Evolutionary conservation across 352 stramenopile genomes (phyloP), one percentile per base, ranked within the genome.

Genomic region (Hyaloperonospora brassicae): DNA sequence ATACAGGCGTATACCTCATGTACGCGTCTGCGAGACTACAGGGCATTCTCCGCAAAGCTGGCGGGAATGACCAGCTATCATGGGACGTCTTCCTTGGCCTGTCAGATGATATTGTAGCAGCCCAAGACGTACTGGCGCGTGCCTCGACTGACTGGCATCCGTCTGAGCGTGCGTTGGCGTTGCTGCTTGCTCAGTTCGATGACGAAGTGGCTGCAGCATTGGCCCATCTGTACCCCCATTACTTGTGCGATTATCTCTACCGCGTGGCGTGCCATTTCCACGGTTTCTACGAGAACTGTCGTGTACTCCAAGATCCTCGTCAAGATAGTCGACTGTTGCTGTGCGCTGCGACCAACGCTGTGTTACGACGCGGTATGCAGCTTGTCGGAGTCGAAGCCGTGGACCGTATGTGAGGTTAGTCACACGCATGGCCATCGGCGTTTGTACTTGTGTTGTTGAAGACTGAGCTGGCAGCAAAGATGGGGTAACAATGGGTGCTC

Each of bases 231-330:
- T 75, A 82, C 42, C 79, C 83, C 43, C 80, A 91, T 53, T 79
- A 79, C 41, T 55, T 93, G 50, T 89, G 80, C 62, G 80, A 90
- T 56, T 93, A 91, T 52, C 57, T 93, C 22, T 93, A 88, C 64
- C 77, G 80, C 47, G 68, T 93, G 43, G 77, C 78, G 21, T 69
- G 65, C 49, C 73, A 88, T 25, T 91, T 93, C 63, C 83, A 93
- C 59, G 59, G 62, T 14, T 93, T 93, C 44, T 91, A 91, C 47
- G 80, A 91, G 60, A 72, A 82, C 25, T 93, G 83, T 53, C 80
- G 76, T 17, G 83, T 93, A 35, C 52, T 89, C 35, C 61, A 76
- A 27, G 70, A 87, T 42, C 53, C 71, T n/a, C 68, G 73, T 34
- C 74, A 89, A 52, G 72, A 87, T 42, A 76, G 66, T 39, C 76